Base-by-base conservation (phyloP, 768 basidiomycete genomes). In the Rhizopogon salebrosus region DNA sequence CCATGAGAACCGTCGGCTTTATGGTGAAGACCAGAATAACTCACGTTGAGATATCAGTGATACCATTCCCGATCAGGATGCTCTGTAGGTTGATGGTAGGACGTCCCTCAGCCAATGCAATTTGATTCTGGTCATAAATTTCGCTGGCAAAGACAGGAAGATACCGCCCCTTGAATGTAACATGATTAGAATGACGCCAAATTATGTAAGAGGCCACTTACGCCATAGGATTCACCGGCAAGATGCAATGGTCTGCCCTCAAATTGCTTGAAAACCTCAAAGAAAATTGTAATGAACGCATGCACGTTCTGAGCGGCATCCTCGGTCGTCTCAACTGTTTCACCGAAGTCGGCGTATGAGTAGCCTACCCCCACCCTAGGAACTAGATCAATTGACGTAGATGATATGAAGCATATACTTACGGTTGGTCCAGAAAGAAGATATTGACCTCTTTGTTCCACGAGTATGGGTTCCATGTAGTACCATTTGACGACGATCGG, bases 201-300 rank as follows among this genome's bases (percentile, higher is more conserved):
- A 34, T 34, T 20, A 10, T 60, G 29, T 22, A 26, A 41, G 4
- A 16, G 29, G 24, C 37, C 20, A 68, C 81, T 53, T 55, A 87
- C 89, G 1, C 80, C 89, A 57, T 91, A 92, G 16, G 71, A 84
- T 70, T 75, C 89, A 11, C 89, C 90, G 0, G 88, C 76, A 48
- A 92, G 73, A 57, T 90, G 87, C 41, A 92, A 74, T 0, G 79
- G 71, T 22, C 89, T 70, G 3, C 85, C 86, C 43, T 80, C 64
- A 66, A 87, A 90, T 57, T 88, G 78, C 13, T 75, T 72, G 71
- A 92, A 93, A 0, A 84, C 83, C 57, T 90, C 84, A 59, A 90
- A 88, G 70, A 91, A 90, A 51, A 92, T 85, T 2, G 80, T 72
- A 49, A 91, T 73, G 67, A 92, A 92, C 0, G 88, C 84, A 45